Conservation (phyloP, 768 basidiomycete genomes). For the Phanerochaete carnosa region DNA sequence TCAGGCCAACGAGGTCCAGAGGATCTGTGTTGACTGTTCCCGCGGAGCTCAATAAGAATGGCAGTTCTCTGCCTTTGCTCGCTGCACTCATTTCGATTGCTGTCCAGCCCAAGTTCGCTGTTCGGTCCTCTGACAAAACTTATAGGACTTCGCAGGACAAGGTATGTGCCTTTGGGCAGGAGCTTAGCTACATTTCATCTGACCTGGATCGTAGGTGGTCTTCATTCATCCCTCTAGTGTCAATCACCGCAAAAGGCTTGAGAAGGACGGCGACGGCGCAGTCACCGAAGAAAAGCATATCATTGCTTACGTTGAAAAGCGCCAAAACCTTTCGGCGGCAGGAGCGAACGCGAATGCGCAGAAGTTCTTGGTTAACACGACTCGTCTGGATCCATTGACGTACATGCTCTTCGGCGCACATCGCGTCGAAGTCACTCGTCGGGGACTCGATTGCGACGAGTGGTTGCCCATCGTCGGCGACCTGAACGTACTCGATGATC, state of each 20-base stretch:
- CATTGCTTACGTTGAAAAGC: conserved; percentile 81
- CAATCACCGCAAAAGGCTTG: conserved; percentile 62
- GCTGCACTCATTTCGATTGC: conserved; percentile 84
- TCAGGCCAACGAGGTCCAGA: conserved; percentile 15
- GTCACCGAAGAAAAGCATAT: conserved; percentile 60
- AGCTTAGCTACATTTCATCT: conserved; percentile 4
- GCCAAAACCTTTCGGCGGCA: conserved; percentile 61
- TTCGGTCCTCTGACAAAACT: conserved; percentile 63
- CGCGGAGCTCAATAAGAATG: conserved; percentile 64
- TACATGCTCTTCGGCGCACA: conserved; percentile 92
- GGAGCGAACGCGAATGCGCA: conserved; percentile 38
- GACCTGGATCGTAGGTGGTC: conserved; percentile 44
- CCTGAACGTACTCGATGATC: conserved; percentile 70
- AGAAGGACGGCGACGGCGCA: conserved; percentile 24
- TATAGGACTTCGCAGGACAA: conserved; percentile 81
- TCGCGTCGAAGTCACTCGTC: conserved; percentile 62
- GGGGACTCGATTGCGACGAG: conserved; percentile 81
- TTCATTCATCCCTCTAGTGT: conserved; percentile 87
- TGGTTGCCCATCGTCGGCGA: conserved; percentile 82
- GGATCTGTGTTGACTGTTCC: conserved; percentile 47
- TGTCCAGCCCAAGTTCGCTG: conserved; percentile 87
- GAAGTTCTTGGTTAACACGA: conserved; percentile 76
- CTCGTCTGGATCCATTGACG: conserved; percentile 81
- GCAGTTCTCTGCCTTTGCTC: conserved; percentile 71
- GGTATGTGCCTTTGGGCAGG: conserved; percentile 40